phyloP scores from a whole-genome alignment of 768 basidiomycete genomes.

The Neoboletus subvelutipes region DNA sequence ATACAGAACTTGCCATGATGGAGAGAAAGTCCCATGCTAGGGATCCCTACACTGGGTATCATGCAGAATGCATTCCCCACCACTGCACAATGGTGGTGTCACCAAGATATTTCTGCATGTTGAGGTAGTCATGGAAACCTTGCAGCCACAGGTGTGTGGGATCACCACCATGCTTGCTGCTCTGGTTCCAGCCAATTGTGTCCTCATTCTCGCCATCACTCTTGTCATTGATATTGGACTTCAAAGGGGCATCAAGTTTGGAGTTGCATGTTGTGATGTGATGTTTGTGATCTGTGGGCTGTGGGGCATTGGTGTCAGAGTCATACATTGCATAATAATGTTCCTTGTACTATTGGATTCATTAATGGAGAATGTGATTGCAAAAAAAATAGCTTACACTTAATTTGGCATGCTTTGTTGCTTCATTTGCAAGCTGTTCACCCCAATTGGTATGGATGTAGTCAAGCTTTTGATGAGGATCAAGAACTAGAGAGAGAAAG shows the following conservation, averaged over 20 bases:
- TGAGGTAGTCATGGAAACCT: slow-evolving; percentile 12
- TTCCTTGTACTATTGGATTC: neutral
- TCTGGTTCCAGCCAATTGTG: neutral
- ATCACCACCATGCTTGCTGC: neutral
- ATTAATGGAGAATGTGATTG: neutral
- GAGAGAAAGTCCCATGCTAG: neutral
- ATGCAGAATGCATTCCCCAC: neutral
- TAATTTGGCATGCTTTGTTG: neutral
- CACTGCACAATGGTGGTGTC: slow-evolving; percentile 3
- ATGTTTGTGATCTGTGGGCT: neutral
- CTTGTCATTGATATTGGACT: neutral
- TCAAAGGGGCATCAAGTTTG: slow-evolving; percentile 1
- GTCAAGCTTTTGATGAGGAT: neutral
- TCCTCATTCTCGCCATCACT: neutral
- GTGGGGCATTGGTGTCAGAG: neutral
- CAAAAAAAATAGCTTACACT: neutral
- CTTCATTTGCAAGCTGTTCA: neutral
- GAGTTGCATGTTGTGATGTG: neutral
- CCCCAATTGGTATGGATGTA: neutral
- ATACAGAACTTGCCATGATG: slow-evolving; percentile 9
- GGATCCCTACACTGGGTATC: slow-evolving; percentile 6
- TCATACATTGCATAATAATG: neutral
- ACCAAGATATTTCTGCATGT: neutral
- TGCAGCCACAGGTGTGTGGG: slow-evolving; percentile 1
- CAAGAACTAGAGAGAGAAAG: neutral